phyloP scores from a whole-genome alignment of 805 yeast species.

The Starmera quercuum region DNA sequence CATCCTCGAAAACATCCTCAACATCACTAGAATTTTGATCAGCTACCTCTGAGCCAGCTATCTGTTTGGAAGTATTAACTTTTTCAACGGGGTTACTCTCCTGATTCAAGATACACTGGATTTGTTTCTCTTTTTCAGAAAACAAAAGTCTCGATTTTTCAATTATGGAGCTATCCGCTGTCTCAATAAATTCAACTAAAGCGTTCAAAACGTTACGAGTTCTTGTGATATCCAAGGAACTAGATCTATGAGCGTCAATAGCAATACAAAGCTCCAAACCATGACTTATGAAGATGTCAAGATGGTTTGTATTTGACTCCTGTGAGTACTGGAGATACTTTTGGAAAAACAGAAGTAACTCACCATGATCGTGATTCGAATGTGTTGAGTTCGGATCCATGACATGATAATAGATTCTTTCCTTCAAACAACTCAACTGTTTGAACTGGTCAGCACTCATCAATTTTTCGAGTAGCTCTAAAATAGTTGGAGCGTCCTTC shows the following conservation, averaged over 20 bases:
- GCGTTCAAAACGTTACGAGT: too few species aligned
- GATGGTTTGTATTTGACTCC: neutral
- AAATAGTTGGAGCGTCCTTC: neutral
- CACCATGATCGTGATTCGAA: neutral
- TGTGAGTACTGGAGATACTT: neutral
- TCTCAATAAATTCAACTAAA: too few species aligned
- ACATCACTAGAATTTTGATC: neutral
- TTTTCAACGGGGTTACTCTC: too few species aligned
- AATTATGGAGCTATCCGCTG: too few species aligned
- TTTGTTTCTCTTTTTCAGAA: too few species aligned
- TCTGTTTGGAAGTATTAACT: too few species aligned
- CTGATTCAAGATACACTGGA: too few species aligned
- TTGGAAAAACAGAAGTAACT: neutral
- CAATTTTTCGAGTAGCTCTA: neutral
- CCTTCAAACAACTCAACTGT: neutral
- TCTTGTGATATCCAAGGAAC: neutral
- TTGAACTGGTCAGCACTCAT: neutral
- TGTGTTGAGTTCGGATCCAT: neutral
- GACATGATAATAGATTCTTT: neutral
- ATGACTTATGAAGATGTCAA: neutral
- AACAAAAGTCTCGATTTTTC: too few species aligned
- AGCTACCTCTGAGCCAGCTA: too few species aligned
- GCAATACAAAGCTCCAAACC: neutral
- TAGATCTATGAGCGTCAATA: neutral
- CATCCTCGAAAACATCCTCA: neutral